Conservation (phyloP, 371 early-diverging fungal genomes). For the Mortierella sp. region DNA sequence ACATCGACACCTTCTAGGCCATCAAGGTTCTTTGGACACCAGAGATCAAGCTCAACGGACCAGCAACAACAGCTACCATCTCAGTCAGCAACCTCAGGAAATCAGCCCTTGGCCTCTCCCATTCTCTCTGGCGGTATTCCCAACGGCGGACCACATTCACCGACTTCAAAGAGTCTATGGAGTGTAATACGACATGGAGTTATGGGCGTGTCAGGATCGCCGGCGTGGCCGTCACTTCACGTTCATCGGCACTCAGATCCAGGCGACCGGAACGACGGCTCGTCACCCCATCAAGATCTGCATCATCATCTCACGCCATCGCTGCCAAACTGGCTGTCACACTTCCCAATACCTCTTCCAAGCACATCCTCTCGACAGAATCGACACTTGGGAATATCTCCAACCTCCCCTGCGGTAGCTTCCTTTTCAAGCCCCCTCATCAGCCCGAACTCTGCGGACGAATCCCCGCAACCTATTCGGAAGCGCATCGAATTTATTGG, state of each 20-base stretch:
- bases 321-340: constrained; percentile 47
- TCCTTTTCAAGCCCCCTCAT: constrained; percentile 9
- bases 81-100: constrained; percentile 21
- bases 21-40: constrained; percentile 43
- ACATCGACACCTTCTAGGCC: constrained; percentile 19
- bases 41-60: constrained; percentile 27
- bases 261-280: constrained; percentile 10
- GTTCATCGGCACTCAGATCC: constrained; percentile 29
- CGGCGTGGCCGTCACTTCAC: constrained; percentile 46
- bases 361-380: constrained; percentile 33
- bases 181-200: constrained; percentile 53
- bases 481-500: constrained; percentile 24
- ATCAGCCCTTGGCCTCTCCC: constrained; percentile 22
- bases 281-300: constrained; percentile 16
- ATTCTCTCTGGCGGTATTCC: not conserved
- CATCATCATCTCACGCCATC: constrained; percentile 34
- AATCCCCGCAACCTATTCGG: constrained; percentile 12
- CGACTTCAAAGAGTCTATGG: constrained; percentile 46
- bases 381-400: constrained; percentile 15
- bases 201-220: constrained; percentile 56
- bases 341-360: constrained; percentile 47
- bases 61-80: constrained; percentile 14
- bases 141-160: constrained; percentile 31
- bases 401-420: constrained; percentile 22
- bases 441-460: not conserved